Conservation (phyloP, 345 rosid species). For the Salix koriyanagi region DNA sequence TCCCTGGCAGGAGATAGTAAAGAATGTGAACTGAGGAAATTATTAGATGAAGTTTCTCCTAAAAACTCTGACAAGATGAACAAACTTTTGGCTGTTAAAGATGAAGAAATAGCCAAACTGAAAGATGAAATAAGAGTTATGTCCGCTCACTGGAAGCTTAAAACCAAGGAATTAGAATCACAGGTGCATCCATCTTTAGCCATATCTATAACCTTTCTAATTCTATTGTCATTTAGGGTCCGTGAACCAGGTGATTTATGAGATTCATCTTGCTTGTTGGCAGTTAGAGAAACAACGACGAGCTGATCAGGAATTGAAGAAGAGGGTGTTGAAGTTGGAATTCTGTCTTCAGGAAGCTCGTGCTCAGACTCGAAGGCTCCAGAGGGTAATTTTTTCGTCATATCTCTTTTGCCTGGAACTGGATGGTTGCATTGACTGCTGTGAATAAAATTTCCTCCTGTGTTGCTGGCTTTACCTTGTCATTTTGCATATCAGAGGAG, state of each 20-base stretch:
- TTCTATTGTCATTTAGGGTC: background rate
- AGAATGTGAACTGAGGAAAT: constrained; percentile 49
- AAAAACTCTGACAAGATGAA: constrained; percentile 58
- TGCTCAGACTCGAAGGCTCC: constrained; percentile 75
- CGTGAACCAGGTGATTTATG: background rate
- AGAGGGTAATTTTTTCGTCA: constrained; percentile 43
- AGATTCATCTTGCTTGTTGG: constrained; percentile 13
- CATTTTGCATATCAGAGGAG: background rate
- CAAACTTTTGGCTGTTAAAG: constrained; percentile 54
- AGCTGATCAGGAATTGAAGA: constrained; percentile 80
- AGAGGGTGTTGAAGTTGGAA: constrained; percentile 80
- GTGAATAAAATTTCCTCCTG: background rate
- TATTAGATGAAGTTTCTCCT: constrained; percentile 62
- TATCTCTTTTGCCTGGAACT: background rate
- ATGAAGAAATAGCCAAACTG: constrained; percentile 63
- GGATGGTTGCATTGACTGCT: background rate
- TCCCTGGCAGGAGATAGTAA: constrained; percentile 48
- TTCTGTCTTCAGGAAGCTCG: constrained; percentile 90
- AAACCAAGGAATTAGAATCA: constrained; percentile 70
- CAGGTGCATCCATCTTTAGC: constrained; percentile 45
- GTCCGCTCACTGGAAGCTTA: constrained; percentile 83
- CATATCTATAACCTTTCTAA: background rate
- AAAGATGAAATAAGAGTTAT: constrained; percentile 73
- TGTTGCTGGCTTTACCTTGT: background rate
- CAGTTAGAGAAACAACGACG: constrained; percentile 85